Evolutionary conservation across 2,329 filamentous ascomycete species (phyloP), one percentile per base, ranked within the genome.

Genomic region (Xylaria polymorpha): DNA sequence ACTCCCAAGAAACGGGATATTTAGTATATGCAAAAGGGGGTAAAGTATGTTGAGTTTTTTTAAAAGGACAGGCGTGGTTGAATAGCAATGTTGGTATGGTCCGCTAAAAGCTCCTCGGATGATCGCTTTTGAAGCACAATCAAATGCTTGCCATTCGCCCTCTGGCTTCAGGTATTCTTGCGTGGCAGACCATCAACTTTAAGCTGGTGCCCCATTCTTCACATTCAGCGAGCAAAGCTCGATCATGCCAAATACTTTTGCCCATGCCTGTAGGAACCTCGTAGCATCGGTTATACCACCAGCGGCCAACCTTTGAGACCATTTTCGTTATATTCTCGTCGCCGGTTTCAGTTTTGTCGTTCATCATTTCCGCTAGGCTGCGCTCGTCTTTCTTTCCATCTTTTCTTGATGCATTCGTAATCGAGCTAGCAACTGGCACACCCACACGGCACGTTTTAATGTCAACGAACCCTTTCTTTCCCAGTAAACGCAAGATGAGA

Each of bases 241-340:
- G 88, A 77, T 98, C 92, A 56, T 85, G 87, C 91, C 94, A 98
- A 73, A 98, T 92, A 78, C 92, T 88, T 55, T 83, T 82, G 57
- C 83, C 81, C 59, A 84, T 85, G 81, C 68, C 87, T 80, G 9
- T 90, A 84, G 4, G 87, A 85, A 66, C 87, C 81, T 98, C 95
- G 79, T 98, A 98, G 83, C 95, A 98, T 61, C 92, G 89, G 10
- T 90, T 92, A 81, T 97, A 98, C 96, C 96, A 99, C 94, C 95
- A 98, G 51, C 96, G 88, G 1, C 94, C 95, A 12, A 98, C 95
- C 71, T 90, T 91, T 18, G 94, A 92, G 25, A 98, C 94, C 86
- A 97, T 97, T 77, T 93, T 94, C 15, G 94, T 93, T 77, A 98
- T 97, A 73, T 90, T 91, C 77, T 94, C 93, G 73, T 97, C 94